Base-by-base conservation (phyloP, 2,329 filamentous ascomycete species). In the Nemania diffusa region DNA sequence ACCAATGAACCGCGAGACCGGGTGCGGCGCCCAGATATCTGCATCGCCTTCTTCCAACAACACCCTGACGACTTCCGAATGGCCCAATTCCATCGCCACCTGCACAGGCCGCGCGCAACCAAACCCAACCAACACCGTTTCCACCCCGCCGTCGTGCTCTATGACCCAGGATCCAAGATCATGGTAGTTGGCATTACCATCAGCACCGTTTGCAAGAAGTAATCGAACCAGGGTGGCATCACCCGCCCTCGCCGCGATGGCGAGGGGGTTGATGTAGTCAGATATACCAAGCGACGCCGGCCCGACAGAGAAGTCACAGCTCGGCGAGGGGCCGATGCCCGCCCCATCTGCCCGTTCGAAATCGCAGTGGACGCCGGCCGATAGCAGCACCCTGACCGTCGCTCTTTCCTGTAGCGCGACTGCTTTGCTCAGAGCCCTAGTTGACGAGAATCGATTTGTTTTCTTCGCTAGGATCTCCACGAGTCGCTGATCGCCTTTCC, bases 401-500 rank as follows among this genome's bases (percentile, higher is more conserved):
- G 13, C 37, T 13, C 5, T 17, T 1, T 40, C 37, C 5, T 13
- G 37, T 17, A 40, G 15, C 37, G 13, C 37, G 5, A 17, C 42
- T 4, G 42, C 56, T 17, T 5, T 5, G 3, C 53, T 5, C 1
- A 58, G 42, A 34, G 56, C 42, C 5, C 42, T 58, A 5, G 40
- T 58, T 4, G 42, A 58, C 5, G 56, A 50, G n/a, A 37, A 4
- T n/a, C 20, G 56, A 3, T 58, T 5, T 34, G 42, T 34, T 17
- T 17, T 48, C 42, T 58, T 58, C 27, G 20, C 42, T 24, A 58
- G 27, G 8, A 58, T 48, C 2, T 37, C 27, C 7, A 58, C 56
- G 5, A 58, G 56, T 34, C n/a, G 26, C 42, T 58, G 56, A n/a
- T 58, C n/a, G 42, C 56, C n/a, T 58, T 48, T 58, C n/a, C 56